Base-by-base conservation (phyloP, 768 basidiomycete genomes). In the Clitopilus passeckerianus region DNA sequence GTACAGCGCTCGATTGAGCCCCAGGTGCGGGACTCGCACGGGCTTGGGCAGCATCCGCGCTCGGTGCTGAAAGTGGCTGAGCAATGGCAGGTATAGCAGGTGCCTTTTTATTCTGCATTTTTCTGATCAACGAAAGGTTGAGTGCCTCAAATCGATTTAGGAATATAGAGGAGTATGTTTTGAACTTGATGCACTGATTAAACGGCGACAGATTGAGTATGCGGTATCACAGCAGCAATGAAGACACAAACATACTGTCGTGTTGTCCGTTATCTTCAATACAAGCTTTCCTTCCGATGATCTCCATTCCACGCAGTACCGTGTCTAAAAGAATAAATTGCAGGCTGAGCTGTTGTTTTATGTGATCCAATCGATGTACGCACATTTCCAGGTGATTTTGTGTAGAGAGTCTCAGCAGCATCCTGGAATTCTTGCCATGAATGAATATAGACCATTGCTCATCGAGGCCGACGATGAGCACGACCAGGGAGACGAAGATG, bases 141-240 rank as follows among this genome's bases (percentile, higher is more conserved):
- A 98, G 81, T 6, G 88, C 82, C 73, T 98, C 95, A 75, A 98
- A 98, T 65, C 95, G 90, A 80, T 98, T 97, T 63, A 98, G 87
- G 75, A 93, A 93, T 69, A 96, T 88, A 55, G 91, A 93, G 2
- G 95, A 97, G 66, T 89, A 87, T 1, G 95, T 96, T 73, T 95
- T 94, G 80, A 96, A 98, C 73, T 95, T 97, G 65, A 98, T 80
- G 71, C 94, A 96, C 96, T 98, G 70, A 57, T 23, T 16, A 53
- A 50, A 53, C 15, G 22, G 16, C 35, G 60, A 18, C 46, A 57
- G 34, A 8, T 20, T 14, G 46, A 27, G 43, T 50, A 50, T n/a
- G 22, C 46, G 20, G 46, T 50, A 50, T 50, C 22, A n/a, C 46
- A 22, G 46, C 46, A 50, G 16, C 22, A 23, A 5, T 20, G 20